Base-by-base conservation (phyloP, 106 monocot genomes). In the Acanthochlamys bracteata region DNA sequence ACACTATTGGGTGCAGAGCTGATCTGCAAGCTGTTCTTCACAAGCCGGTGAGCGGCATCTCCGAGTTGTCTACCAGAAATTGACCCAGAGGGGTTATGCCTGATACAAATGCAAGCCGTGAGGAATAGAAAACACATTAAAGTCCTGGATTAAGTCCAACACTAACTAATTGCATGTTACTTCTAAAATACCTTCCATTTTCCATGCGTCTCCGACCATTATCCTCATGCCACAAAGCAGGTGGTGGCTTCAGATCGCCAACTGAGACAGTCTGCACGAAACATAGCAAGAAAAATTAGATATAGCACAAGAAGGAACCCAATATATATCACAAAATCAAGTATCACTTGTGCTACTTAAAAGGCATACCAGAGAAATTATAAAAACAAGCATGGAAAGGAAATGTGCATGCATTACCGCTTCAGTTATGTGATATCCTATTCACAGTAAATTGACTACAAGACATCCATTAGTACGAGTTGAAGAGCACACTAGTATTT, bases 221-320 rank as follows among this genome's bases (percentile, higher is more conserved):
- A 69, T 96, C 96, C 76, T 98, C 88, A 69, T 98, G 91, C 96
- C 96, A 98, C 11, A 98, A 71, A 76, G 73, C 80, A 39, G 96
- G 90, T 39, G 87, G 80, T 19, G 96, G 96, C 68, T 98, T 98
- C 80, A 98, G 55, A 70, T 98, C 91, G 53, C 72, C 64, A 24
- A 81, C 24, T 13, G 73, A 64, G 25, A 98, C 96, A 57, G 43
- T 79, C 96, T 91, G 75, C 55, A 84, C 49, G 14, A 10, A 57
- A 12, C 53, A 69, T 23, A 43, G 6, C 13, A 43, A 40, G 24
- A 12, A 25, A 4, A 56, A 43, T 46, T 24, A 61, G 42, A 52
- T 0, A 55, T 40, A 26, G 4, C 4, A 2, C 51, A 51, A 33
- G 10, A 14, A 60, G 60, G 8, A 60, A 27, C 15, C 16, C 33